phyloP scores from a whole-genome alignment of 495 filamentous ascomycete genomes.

The Choiromyces venosus region DNA sequence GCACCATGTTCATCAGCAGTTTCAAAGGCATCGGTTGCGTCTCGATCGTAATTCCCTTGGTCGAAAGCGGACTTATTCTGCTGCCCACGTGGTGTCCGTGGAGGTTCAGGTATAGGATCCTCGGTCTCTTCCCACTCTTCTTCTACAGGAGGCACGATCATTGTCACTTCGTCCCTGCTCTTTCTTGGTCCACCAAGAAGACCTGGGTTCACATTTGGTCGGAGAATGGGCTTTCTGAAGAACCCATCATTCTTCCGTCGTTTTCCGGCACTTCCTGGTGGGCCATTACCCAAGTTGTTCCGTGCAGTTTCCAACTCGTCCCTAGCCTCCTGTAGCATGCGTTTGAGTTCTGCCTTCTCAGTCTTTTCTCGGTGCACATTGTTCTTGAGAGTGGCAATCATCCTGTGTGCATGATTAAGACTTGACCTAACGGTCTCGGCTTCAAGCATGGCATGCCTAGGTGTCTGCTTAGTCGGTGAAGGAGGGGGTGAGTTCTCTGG shows the following conservation, averaged over 20 bases:
- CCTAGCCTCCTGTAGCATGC: slow-evolving; percentile 90
- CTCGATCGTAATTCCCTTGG: slow-evolving; percentile 43
- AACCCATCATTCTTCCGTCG: slow-evolving; percentile 65
- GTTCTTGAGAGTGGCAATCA: slow-evolving; percentile 89
- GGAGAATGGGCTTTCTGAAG: slow-evolving; percentile 61
- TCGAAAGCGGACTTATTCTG: slow-evolving; percentile 38
- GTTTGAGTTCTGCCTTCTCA: slow-evolving; percentile 89
- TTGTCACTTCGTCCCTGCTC: slow-evolving; percentile 66
- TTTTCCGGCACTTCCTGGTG: slow-evolving; percentile 52
- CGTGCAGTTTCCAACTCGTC: slow-evolving; percentile 78
- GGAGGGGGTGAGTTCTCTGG: slow-evolving; percentile 86
- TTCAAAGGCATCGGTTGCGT: slow-evolving; percentile 66
- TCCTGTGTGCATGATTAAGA: slow-evolving; percentile 85
- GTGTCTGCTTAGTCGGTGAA: slow-evolving; percentile 84
- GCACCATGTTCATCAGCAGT: slow-evolving; percentile 80
- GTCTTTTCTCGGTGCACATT: slow-evolving; percentile 96
- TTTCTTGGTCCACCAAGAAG: slow-evolving; percentile 72
- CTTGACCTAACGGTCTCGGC: slow-evolving; percentile 92
- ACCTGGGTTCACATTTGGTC: slow-evolving; percentile 52
- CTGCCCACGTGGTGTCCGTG: slow-evolving; percentile 24
- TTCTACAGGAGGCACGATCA: slow-evolving; percentile 56
- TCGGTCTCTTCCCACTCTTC: slow-evolving; percentile 82
- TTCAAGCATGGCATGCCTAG: slow-evolving; percentile 81
- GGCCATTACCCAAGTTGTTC: slow-evolving; percentile 50
- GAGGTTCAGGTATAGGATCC: slow-evolving; percentile 15